Evolutionary conservation across 2,329 filamentous ascomycete genomes (phyloP), one percentile per base, ranked within the genome.

Genomic region (Colletotrichum musicola): DNA sequence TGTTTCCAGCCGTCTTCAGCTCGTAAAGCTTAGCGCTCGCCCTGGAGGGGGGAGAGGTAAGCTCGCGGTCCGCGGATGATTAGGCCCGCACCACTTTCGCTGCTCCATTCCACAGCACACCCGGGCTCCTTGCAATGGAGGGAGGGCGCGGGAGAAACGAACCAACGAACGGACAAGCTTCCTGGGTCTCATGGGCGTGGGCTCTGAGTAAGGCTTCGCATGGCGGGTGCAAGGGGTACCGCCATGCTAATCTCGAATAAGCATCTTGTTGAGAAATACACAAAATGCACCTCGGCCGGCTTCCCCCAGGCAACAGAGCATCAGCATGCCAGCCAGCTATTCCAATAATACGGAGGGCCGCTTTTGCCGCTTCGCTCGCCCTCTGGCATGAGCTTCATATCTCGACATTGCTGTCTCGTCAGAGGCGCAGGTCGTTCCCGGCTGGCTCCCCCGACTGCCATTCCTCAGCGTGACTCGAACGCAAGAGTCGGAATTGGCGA

Each of bases 311-410:
- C 61, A 68, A 50, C 60, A 22, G 50, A 38, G 49, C 25, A 53
- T 20, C 30, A 55, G 25, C 62, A 65, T 68, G 13, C 65, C 65
- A 56, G 54, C 53, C 20, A n/a, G 18, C 30, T 14, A 4, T 42
- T 6, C 16, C 18, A 18, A n/a, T 14, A 30, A 38, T 25, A 25
- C 22, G 22, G 30, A 49, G 22, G 54, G 27, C 9, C 18, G 40
- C 40, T 42, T 54, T 55, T 35, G 30, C 30, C 30, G 42, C 61
- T 40, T 44, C 14, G 61, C 40, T 42, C 42, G 18, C 18, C n/a
- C 35, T 25, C 44, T 65, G 55, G 62, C 42, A 60, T 68, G 25
- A 61, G 50, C 47, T 38, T 60, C 62, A 60, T 56, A 18, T 44
- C 35, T 47, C 42, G 22, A 22, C 62, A 68, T 60, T 65, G 47